Evolutionary conservation across 2,329 filamentous ascomycete species (phyloP), one percentile per base, ranked within the genome.

Genomic region (Cadophora gregata): DNA sequence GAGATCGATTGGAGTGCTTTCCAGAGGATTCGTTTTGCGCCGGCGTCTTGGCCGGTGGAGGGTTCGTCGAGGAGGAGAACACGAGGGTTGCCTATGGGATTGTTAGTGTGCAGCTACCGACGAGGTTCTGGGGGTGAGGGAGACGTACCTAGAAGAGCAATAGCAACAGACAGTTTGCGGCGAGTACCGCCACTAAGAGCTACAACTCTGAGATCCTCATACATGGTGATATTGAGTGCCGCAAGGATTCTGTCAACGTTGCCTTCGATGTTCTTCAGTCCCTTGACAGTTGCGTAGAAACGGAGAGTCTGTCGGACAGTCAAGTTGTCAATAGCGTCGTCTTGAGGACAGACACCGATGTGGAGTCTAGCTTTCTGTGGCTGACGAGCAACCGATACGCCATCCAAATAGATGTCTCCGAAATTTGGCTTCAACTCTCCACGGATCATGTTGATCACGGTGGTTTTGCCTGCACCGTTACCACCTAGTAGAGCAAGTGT

Each of bases 391-490:
- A 90, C 85, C 9, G 85, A 86, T 19, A 85, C 81, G 63, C 85
- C 81, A 72, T 90, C 85, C 59, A 91, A 85, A 36, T 86, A 80
- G 42, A 90, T 86, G 38, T 88, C 84, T 36, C 87, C 86, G n/a
- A 79, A 79, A 42, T 81, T 80, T 0, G 88, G 88, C 19, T 81
- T 82, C 16, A 87, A 81, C 67, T 90, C 88, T 19, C 88, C 88
- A 67, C 88, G 82, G 68, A 91, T 88, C 67, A 90, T 81, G n/a
- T 84, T 85, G 70, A 90, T 89, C 1, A 85, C 88, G 0, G 87
- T 89, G 1, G 83, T 86, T 72, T 91, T 90, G 50, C 88, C 88
- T 4, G 88, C 88, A 9, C 88, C 87, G 69, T 90, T 90, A 0
- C 87, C 87, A 0, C 88, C 88, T 1, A 91, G 81, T 0, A 90